A percentile compares a stretch with the other conserved stretches of the same genome.
phyloP scores from a whole-genome alignment of 768 basidiomycete species.

The Chalciporus pseudorubinellus region DNA sequence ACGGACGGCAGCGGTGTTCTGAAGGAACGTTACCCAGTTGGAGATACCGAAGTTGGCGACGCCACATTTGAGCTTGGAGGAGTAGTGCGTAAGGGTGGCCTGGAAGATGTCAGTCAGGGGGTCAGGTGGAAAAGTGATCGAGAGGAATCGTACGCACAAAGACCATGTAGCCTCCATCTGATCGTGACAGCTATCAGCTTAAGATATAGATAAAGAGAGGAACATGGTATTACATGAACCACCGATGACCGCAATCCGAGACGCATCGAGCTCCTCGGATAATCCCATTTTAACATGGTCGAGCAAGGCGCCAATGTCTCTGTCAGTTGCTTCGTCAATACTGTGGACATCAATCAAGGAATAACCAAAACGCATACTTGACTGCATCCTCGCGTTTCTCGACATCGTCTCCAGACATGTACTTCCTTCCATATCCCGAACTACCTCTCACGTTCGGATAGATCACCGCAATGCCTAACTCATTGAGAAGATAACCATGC shows the following conservation, averaged over 20 bases:
- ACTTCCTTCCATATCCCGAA: conserved; percentile 40
- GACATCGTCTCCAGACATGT: conserved; percentile 40
- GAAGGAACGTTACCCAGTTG: conserved; percentile 41
- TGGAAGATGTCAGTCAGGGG: conserved; percentile 7
- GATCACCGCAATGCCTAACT: conserved; percentile 39
- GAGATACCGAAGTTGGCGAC: conserved; percentile 41
- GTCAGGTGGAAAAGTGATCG: neutral
- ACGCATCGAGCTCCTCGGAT: conserved; percentile 32
- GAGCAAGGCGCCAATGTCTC: conserved; percentile 40
- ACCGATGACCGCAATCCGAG: conserved; percentile 41
- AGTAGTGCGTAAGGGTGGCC: conserved; percentile 42
- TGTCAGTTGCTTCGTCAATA: conserved; percentile 6
- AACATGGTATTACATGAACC: conserved; percentile 38
- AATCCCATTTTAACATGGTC: conserved; percentile 34
- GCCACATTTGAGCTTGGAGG: conserved; percentile 39
- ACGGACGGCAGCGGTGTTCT: conserved; percentile 39
- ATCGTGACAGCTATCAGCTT: neutral
- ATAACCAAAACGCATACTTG: conserved; percentile 27
- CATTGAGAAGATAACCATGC: conserved; percentile 42
- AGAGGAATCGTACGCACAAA: conserved; percentile 27
- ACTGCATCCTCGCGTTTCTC: conserved; percentile 44
- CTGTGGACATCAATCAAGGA: no score
- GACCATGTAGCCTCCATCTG: conserved; percentile 42
- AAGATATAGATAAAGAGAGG: neutral
- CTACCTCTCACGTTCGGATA: conserved; percentile 46